These are phyloP conservation scores for Jimgerdemannia lactiflua DNA, from an alignment of 192 early-diverging fungal genomes.

Conservation along the genomic window DNA sequence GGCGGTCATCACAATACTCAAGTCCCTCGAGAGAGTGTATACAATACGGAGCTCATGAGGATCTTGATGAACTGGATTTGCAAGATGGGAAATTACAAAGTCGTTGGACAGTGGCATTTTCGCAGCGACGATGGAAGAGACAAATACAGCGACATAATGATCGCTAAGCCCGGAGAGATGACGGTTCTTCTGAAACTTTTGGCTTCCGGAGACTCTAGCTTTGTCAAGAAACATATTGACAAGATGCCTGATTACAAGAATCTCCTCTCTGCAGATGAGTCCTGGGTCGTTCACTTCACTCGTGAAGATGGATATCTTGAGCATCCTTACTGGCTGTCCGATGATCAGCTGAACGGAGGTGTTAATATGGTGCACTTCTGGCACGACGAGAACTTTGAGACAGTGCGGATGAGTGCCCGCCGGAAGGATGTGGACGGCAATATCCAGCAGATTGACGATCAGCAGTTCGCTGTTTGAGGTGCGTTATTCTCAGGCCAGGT, in stretches of 20 bases:
- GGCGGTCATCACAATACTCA: background rate
- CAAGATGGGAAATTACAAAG: background rate
- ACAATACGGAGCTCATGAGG: conserved; percentile 23
- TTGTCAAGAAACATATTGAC: conserved; percentile 4
- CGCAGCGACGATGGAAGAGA: background rate
- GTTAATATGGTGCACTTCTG: background rate
- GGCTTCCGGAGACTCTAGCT: background rate
- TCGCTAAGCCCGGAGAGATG: conserved; percentile 1
- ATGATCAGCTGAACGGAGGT: background rate
- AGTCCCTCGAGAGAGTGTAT: conserved; percentile 27
- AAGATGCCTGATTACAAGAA: background rate
- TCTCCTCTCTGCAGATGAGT: conserved; percentile 4
- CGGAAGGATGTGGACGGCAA: background rate
- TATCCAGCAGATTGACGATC: background rate
- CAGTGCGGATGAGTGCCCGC: conserved; percentile 2
- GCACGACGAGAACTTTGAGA: background rate
- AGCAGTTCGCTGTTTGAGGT: background rate
- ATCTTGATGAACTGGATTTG: conserved; percentile 20
- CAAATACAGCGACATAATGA: conserved; percentile 20
- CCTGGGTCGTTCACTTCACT: conserved; percentile 11
- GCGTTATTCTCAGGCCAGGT: no score
- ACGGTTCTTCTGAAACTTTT: conserved; percentile 10
- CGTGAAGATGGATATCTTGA: conserved; percentile 8
- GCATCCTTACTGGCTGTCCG: background rate
- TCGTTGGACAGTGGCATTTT: conserved; percentile 24